A percentile compares a stretch with the other conserved stretches of the same genome.
phyloP scores from a whole-genome alignment of 148 eudicot genomes.

The Arctostaphylos glauca region DNA sequence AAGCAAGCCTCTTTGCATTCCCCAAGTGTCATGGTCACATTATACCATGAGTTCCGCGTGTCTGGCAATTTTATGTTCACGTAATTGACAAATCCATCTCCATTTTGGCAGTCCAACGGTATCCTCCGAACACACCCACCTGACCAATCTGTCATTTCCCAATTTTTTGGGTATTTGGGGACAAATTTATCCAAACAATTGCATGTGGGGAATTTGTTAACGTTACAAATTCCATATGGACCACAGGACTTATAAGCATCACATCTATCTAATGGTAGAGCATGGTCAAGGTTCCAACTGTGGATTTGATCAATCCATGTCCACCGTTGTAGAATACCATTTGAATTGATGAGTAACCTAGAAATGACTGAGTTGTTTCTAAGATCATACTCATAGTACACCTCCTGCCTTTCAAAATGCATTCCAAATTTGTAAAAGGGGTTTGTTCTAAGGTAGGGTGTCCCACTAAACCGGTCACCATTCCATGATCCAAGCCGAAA shows the following conservation, averaged over 20 bases:
- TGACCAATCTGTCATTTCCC: constrained; percentile 31
- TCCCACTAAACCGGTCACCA: too few species aligned
- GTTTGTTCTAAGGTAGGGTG: too few species aligned
- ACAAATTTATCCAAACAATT: constrained; percentile 30
- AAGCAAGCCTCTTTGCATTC: constrained; percentile 35
- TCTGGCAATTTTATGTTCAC: constrained; percentile 32
- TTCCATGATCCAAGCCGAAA: too few species aligned
- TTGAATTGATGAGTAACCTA: too few species aligned
- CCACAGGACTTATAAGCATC: constrained; percentile 15
- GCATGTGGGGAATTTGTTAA: constrained; percentile 12
- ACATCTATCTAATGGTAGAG: too few species aligned
- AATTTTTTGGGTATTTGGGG: constrained; percentile 13
- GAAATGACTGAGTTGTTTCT: too few species aligned
- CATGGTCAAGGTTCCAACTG: too few species aligned
- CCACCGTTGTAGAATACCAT: too few species aligned
- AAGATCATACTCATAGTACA: too few species aligned
- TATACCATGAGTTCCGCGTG: constrained; percentile 29
- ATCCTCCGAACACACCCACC: constrained; percentile 35
- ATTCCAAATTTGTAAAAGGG: too few species aligned
- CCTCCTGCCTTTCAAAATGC: too few species aligned
- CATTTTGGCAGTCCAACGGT: constrained; percentile 21
- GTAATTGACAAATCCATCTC: constrained; percentile 35
- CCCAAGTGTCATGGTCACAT: constrained; percentile 31
- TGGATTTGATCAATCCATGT: too few species aligned
- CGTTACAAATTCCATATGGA: constrained; percentile 16